phyloP scores from a whole-genome alignment of 352 stramenopile species.

The Globisporangium takayamanum region DNA sequence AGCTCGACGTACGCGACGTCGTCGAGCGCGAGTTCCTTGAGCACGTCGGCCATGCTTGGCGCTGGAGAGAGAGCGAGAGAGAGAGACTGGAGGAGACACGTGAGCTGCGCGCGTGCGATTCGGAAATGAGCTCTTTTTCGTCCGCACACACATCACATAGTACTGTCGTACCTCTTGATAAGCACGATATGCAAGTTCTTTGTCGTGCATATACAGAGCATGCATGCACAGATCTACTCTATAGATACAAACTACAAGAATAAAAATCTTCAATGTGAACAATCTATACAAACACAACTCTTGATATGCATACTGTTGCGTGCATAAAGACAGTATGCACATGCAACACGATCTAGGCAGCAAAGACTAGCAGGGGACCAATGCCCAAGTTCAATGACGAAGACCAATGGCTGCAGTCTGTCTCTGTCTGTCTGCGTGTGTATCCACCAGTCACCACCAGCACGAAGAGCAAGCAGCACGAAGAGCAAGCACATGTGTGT shows the following conservation, averaged over 20 bases:
- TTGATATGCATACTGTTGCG: too few species aligned
- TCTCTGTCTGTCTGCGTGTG: too few species aligned
- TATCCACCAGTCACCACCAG: too few species aligned
- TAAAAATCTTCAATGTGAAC: too few species aligned
- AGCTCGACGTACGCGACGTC: constrained; percentile 76
- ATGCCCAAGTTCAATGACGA: too few species aligned
- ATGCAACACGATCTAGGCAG: too few species aligned
- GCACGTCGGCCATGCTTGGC: constrained; percentile 19
- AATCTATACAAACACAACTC: too few species aligned
- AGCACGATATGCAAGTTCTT: neutral
- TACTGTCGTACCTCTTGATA: neutral
- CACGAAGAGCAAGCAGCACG: neutral
- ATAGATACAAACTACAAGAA: too few species aligned
- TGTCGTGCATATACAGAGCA: neutral
- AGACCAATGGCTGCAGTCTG: too few species aligned
- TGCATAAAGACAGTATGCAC: too few species aligned
- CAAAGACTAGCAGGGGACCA: too few species aligned
- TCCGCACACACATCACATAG: neutral
- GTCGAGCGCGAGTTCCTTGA: constrained; percentile 49
- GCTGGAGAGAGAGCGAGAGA: neutral
- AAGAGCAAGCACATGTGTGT: neutral
- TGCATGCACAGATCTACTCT: neutral
- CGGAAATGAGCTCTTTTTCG: neutral
- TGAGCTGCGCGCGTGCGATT: neutral
- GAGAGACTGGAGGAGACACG: neutral